A percentile compares a stretch with the other conserved stretches of the same genome.
Conservation (phyloP, 2,329 filamentous ascomycete genomes). For the Curvularia sp. region DNA sequence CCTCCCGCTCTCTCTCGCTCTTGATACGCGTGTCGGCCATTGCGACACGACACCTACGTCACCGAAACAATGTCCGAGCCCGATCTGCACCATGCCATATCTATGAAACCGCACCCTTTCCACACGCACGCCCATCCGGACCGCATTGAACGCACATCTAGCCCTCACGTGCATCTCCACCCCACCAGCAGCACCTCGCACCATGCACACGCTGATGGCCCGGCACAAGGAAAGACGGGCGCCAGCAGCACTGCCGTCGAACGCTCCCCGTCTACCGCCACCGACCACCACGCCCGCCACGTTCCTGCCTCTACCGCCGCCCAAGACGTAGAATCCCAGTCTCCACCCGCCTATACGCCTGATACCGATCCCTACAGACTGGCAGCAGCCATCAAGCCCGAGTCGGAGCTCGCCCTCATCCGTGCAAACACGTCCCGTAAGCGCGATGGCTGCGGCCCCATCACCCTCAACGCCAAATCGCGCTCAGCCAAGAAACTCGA, state of each 20-base stretch:
- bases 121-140: conserved; percentile 41
- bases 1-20: not conserved
- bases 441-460: conserved; percentile 62
- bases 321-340: conserved; percentile 56
- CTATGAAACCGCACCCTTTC: conserved; percentile 57
- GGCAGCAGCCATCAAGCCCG: conserved; percentile 76
- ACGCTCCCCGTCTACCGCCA: conserved; percentile 31
- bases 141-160: conserved; percentile 40
- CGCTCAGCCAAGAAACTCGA: conserved; percentile 66
- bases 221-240: conserved; percentile 30
- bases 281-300: conserved; percentile 49
- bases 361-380: conserved; percentile 85
- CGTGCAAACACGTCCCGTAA: conserved; percentile 82
- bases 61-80: conserved; percentile 51
- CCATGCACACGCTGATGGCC: conserved; percentile 26
- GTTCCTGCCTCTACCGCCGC: conserved; percentile 32
- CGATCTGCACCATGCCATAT: conserved; percentile 58
- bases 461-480: conserved; percentile 54
- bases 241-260: conserved; percentile 54
- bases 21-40: not conserved
- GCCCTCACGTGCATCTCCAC: conserved; percentile 38
- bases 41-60: not conserved
- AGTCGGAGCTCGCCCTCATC: conserved; percentile 77
- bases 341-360: conserved; percentile 64
- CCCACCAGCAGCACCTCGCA: conserved; percentile 26